These are phyloP conservation scores for Xylaria bambusicola DNA, from an alignment of 495 filamentous ascomycete species.

Conservation along the genomic window DNA sequence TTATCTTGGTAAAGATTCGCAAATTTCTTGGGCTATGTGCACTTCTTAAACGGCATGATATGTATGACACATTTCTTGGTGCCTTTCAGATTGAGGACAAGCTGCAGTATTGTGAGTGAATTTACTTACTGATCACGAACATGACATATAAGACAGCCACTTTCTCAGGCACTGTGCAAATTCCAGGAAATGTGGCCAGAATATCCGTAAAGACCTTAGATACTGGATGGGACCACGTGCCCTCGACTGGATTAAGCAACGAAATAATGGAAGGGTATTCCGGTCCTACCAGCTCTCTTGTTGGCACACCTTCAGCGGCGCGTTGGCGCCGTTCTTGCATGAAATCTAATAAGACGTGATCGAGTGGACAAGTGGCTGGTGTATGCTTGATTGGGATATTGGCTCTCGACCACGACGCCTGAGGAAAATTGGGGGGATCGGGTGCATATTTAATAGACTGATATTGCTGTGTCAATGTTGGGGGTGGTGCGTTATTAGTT, in stretches of 20 bases:
- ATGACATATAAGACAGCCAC: constrained; percentile 77
- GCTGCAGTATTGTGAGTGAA: no score
- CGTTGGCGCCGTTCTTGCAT: constrained; percentile 66
- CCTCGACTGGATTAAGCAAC: constrained; percentile 66
- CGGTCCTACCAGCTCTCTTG: constrained; percentile 67
- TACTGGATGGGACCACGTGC: constrained; percentile 65
- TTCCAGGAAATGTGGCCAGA: constrained; percentile 69
- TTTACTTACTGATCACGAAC: constrained; percentile 63
- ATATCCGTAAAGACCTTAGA: constrained; percentile 85
- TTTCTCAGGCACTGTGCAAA: constrained; percentile 69
- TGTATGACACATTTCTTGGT: no score
- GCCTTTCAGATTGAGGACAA: no score
- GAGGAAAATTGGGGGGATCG: not conserved
- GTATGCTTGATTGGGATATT: constrained; percentile 59
- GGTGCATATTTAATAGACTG: constrained; percentile 22
- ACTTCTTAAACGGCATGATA: not conserved
- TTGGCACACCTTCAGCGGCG: constrained; percentile 59
- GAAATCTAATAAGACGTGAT: constrained; percentile 75
- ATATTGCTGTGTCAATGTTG: not conserved
- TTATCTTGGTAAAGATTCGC: not conserved
- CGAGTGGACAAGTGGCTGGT: constrained; percentile 69
- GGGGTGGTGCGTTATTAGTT: not conserved
- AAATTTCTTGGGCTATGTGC: no score
- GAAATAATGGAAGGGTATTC: constrained; percentile 74
- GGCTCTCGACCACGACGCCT: constrained; percentile 12